These are phyloP conservation scores for Chaetomiaceae sp. DNA, from an alignment of 2,329 filamentous ascomycete species.

Conservation along the genomic window DNA sequence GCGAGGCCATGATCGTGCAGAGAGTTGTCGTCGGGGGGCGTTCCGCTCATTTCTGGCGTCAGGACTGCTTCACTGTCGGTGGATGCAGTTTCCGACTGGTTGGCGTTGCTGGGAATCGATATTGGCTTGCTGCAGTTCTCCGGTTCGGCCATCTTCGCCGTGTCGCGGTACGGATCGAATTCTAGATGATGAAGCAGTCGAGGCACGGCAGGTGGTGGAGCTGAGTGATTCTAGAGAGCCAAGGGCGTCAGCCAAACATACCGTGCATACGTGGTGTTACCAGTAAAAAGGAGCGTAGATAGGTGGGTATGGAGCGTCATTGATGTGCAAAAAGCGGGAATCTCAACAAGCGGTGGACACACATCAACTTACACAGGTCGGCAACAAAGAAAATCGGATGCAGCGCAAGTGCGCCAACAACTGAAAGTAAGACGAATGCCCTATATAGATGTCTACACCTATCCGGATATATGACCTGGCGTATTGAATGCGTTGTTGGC, in stretches of 20 bases:
- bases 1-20: conserved; percentile 44
- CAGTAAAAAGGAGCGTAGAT: background rate
- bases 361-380: conserved; percentile 6
- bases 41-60: conserved; percentile 40
- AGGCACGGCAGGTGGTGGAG: background rate
- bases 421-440: background rate
- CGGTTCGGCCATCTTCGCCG: conserved; percentile 43
- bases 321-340: background rate
- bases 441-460: too few relatives aligned
- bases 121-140: conserved; percentile 30
- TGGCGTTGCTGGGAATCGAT: conserved; percentile 31
- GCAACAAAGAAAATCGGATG: background rate
- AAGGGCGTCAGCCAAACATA: background rate
- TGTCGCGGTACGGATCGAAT: conserved; percentile 15
- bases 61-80: conserved; percentile 42
- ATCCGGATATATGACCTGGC: too few relatives aligned
- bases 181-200: background rate
- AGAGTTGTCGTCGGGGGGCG: conserved; percentile 41
- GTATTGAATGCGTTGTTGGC: background rate
- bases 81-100: conserved; percentile 36
- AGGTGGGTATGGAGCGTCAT: conserved; percentile 12
- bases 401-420: background rate
- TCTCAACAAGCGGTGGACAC: conserved; percentile 1
- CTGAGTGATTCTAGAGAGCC: background rate
- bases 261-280: too few relatives aligned